Evolutionary conservation across 108 stramenopile species (phyloP).

Genomic region (Heterococcus sp.): DNA sequence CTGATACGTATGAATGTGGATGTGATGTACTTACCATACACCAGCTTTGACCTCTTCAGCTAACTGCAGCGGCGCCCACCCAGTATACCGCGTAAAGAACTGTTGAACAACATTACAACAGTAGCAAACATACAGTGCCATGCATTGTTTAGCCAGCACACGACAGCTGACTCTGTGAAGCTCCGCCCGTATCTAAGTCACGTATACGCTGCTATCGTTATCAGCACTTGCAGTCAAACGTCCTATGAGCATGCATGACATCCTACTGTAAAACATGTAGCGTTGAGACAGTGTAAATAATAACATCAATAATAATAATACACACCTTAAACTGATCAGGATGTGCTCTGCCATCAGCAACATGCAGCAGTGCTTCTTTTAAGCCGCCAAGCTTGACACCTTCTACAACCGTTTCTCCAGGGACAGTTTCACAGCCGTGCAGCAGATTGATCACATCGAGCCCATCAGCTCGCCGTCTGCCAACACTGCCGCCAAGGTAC

Average conservation of each 20-base stretch:
- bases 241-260: too few relatives aligned
- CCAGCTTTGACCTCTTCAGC: conserved; percentile 11
- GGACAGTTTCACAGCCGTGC: conserved; percentile 17
- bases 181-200: background rate
- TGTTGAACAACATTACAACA: background rate
- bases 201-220: too few relatives aligned
- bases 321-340: conserved; percentile 34
- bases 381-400: conserved; percentile 28
- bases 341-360: conserved; percentile 15
- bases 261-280: too few relatives aligned
- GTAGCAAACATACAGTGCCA: background rate
- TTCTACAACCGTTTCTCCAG: conserved; percentile 19
- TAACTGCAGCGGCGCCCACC: conserved; percentile 20
- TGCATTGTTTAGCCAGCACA: background rate
- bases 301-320: background rate
- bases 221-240: too few relatives aligned
- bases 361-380: conserved; percentile 17
- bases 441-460: conserved; percentile 39
- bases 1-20: too few relatives aligned
- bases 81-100: conserved; percentile 22
- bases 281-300: background rate
- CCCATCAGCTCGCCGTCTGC: conserved; percentile 10
- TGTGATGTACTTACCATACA: conserved; percentile 10
- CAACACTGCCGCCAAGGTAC: conserved; percentile 35
- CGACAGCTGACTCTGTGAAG: background rate